These are phyloP conservation scores for Tetrapisispora pingtungensis DNA, from an alignment of 805 yeast species.

Conservation along the genomic window DNA sequence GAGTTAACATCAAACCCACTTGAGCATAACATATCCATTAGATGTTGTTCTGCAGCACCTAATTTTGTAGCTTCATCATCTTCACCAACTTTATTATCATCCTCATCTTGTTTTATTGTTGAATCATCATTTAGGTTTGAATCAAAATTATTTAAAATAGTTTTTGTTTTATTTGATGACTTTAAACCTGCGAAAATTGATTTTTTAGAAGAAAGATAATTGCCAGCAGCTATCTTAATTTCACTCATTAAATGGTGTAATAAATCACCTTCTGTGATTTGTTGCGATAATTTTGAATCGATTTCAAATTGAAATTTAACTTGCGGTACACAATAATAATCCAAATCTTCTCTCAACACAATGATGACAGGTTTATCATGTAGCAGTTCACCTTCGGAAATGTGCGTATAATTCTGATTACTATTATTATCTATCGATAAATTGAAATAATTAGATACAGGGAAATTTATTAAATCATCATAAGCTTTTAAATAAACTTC, in stretches of 20 bases:
- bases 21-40: constrained; percentile 87
- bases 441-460: constrained; percentile 16
- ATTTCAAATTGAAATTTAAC: constrained; percentile 32
- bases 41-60: constrained; percentile 89
- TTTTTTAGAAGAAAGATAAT: constrained; percentile 44
- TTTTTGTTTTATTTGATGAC: constrained; percentile 26
- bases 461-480: constrained; percentile 37
- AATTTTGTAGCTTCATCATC: constrained; percentile 39
- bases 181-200: constrained; percentile 69
- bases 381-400: constrained; percentile 55
- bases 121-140: background rate
- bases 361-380: constrained; percentile 81
- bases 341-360: constrained; percentile 87
- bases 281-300: background rate
- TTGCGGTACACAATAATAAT: constrained; percentile 76
- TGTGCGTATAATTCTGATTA: background rate
- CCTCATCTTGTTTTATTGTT: no score
- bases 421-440: background rate
- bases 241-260: constrained; percentile 44
- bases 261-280: constrained; percentile 34
- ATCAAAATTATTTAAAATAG: background rate
- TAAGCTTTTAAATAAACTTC: constrained; percentile 62
- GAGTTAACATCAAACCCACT: constrained; percentile 67
- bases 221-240: constrained; percentile 67
- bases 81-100: background rate